Evolutionary conservation across 495 filamentous ascomycete species (phyloP).

Genomic region (Tuber melanosporum): DNA sequence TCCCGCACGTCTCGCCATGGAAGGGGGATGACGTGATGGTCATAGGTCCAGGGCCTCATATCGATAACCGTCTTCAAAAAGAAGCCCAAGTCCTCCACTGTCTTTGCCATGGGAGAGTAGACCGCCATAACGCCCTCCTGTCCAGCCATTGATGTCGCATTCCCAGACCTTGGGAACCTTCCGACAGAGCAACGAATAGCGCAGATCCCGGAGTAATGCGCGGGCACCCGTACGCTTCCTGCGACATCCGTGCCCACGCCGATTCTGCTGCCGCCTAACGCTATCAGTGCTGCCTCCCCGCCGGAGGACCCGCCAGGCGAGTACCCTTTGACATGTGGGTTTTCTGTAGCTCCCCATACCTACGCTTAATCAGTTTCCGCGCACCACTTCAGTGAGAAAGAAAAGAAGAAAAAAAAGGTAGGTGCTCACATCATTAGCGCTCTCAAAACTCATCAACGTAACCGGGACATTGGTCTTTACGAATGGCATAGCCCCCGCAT

Average conservation of each 20-base stretch:
- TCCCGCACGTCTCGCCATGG: slow-evolving; percentile 61
- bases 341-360: slow-evolving; percentile 60
- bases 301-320: slow-evolving; percentile 89
- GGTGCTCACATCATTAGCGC: slow-evolving; percentile 76
- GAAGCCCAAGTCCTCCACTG: slow-evolving; percentile 75
- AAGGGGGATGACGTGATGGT: slow-evolving; percentile 77
- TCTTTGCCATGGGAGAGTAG: slow-evolving; percentile 89
- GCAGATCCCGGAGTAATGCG: slow-evolving; percentile 88
- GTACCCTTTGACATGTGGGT: slow-evolving; percentile 76
- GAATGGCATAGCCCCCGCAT: slow-evolving; percentile 91
- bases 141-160: slow-evolving; percentile 82
- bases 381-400: background rate
- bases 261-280: slow-evolving; percentile 78
- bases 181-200: slow-evolving; percentile 88
- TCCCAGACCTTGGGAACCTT: slow-evolving; percentile 82
- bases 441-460: slow-evolving; percentile 87
- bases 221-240: slow-evolving; percentile 80
- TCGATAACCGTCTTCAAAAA: slow-evolving; percentile 71
- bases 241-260: slow-evolving; percentile 93
- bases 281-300: slow-evolving; percentile 79
- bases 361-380: slow-evolving; percentile 11
- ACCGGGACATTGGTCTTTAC: slow-evolving; percentile 94
- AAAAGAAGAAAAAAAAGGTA: background rate
- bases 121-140: slow-evolving; percentile 80
- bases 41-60: slow-evolving; percentile 91